Evolutionary conservation across 371 early-diverging fungal species (phyloP), one percentile per base, ranked within the genome.

Genomic region (Rhizopus delemar): DNA sequence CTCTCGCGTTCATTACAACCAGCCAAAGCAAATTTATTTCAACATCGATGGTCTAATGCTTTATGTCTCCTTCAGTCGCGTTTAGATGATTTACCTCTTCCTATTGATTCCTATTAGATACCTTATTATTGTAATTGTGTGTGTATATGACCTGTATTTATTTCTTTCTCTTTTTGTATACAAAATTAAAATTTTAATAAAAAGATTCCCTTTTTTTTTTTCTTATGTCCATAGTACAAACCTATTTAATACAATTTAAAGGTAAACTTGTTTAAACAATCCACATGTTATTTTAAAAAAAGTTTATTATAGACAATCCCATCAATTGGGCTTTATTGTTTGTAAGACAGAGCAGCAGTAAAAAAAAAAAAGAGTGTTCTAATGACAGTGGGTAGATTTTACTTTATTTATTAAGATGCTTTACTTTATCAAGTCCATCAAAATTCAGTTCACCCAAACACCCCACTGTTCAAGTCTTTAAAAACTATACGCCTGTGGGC

Each of bases 401-500:
- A 46, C 39, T 51, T 39, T 38, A 29, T 12, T 15, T 8, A 38
- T 11, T 34, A 60, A 68, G 63, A 57, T 68, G 28, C 35, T 63
- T 31, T n/a, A 22, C 8, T 67, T 63, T 38, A 39, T 67, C 39
- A 71, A 6, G 35, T 50, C 1, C n/a, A 38, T 11, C 56, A 70
- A 43, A 50, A 60, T 22, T 22, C 2, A 2, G 22, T 1, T 22
- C 22, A 22, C 66, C 76, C 15, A 71, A 76, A 50, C 80, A 80
- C 62, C 77, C 84, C 45, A 81, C 82, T 28, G 81, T 84, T 0
- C 73, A 86, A 41, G 78, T 85, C 4, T 80, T 89, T 38, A 71
- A 77, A 61, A 76, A 84, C 46, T 93, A 84, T 60, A 91, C 91
- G 0, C 91, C 90, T 48, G 72, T 78, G 53, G 88, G 88, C 12